A percentile compares a stretch with the other conserved stretches of the same genome.
These are phyloP conservation scores for Parasitella parasitica DNA, from an alignment of 371 early-diverging fungal species.

Conservation along the genomic window DNA sequence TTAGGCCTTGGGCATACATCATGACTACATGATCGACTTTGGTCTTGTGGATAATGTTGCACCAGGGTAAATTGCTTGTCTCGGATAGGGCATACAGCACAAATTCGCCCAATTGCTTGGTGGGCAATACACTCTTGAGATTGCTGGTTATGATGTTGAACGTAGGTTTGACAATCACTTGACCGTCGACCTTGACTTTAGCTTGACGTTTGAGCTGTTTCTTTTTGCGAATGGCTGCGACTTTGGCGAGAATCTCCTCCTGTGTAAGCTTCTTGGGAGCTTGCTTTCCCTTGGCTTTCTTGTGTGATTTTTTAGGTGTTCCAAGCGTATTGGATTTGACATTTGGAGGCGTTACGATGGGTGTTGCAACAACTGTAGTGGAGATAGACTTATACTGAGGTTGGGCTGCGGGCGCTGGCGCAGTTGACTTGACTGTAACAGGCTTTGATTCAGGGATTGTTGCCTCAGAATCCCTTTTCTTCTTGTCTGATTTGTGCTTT, in stretches of 20 bases:
- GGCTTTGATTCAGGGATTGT: background rate
- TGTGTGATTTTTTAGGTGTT: conserved; percentile 6
- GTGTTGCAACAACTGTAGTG: background rate
- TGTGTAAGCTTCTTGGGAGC: conserved; percentile 2
- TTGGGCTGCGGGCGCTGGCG: background rate
- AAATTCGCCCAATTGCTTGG: conserved; percentile 35
- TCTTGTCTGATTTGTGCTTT: conserved; percentile 2
- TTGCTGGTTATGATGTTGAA: conserved; percentile 21
- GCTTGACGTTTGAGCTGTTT: conserved; percentile 17
- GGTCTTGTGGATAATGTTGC: conserved; percentile 24
- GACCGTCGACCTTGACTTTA: conserved; percentile 11
- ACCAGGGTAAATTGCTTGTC: conserved; percentile 29
- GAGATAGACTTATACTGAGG: no score
- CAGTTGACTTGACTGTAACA: background rate
- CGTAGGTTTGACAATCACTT: conserved; percentile 17
- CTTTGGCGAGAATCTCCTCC: conserved; percentile 22
- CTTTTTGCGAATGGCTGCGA: conserved; percentile 25
- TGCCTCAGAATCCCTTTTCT: background rate
- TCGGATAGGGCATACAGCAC: conserved; percentile 37
- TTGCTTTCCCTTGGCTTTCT: background rate
- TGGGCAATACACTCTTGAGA: conserved; percentile 14
- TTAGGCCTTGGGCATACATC: conserved; percentile 39
- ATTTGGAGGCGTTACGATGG: background rate
- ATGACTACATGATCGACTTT: conserved; percentile 30
- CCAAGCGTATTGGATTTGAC: background rate